Percentiles rank a stretch among this genome's conserved stretches.
Evolutionary conservation across 352 stramenopile species (phyloP).

Genomic region (Phytophthora fragariaefolia): DNA sequence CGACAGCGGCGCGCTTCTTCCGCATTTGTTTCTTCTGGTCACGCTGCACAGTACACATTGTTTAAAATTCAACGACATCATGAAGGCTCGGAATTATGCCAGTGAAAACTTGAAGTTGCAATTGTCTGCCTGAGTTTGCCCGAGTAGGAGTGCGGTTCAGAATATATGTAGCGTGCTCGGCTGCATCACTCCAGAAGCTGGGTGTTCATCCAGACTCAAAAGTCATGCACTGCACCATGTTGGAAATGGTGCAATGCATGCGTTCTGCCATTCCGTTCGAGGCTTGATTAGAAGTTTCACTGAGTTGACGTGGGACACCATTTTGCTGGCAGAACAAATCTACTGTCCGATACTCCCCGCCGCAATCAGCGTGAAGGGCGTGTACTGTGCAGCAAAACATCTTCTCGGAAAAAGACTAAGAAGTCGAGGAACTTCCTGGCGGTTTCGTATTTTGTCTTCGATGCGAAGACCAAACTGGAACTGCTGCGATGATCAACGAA

Average conservation of each 20-base stretch:
- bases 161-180: neutral
- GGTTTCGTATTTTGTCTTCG: neutral
- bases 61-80: neutral
- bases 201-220: neutral
- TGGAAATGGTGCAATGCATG: constrained; percentile 1
- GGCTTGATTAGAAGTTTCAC: neutral
- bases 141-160: neutral
- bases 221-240: neutral
- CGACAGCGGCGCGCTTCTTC: too few relatives aligned
- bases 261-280: neutral
- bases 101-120: neutral
- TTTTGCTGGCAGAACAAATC: neutral
- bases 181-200: neutral
- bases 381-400: neutral
- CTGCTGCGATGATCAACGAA: neutral
- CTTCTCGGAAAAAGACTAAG: neutral
- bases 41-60: neutral
- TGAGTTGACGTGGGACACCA: neutral
- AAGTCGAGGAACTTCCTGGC: neutral
- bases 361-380: neutral
- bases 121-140: neutral
- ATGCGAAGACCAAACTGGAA: neutral
- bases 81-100: neutral
- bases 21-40: neutral
- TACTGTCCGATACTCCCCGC: neutral